These are phyloP conservation scores for Hygrophoropsis aurantiaca DNA, from an alignment of 768 basidiomycete genomes.

Conservation along the genomic window DNA sequence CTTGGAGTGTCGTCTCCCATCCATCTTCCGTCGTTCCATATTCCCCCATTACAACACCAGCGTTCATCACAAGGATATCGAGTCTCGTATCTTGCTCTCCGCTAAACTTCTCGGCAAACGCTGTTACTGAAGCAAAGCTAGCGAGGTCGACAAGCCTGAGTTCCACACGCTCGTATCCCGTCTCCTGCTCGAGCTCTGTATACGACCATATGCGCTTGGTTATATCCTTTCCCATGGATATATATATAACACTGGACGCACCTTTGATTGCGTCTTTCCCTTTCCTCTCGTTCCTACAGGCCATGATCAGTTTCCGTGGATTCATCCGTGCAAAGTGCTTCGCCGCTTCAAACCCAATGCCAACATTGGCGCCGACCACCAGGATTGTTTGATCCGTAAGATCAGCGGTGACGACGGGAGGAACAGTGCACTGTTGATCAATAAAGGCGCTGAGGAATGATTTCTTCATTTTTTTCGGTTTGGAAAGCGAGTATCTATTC, in stretches of 20 bases:
- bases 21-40: conserved; percentile 38
- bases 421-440: conserved; percentile 15
- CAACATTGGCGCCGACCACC: conserved; percentile 32
- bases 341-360: conserved; percentile 31
- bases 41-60: conserved; percentile 18
- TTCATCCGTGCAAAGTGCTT: conserved; percentile 32
- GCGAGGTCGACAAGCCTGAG: conserved; percentile 42
- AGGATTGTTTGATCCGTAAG: conserved; percentile 29
- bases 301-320: conserved; percentile 24
- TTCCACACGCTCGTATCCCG: conserved; percentile 33
- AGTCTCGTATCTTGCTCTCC: conserved; percentile 19
- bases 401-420: conserved; percentile 16
- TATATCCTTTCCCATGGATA: neutral
- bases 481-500: neutral
- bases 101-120: conserved; percentile 34
- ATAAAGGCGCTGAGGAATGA: neutral
- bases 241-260: conserved; percentile 2
- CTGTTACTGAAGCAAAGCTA: conserved; percentile 39
- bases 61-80: conserved; percentile 48
- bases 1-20: conserved; percentile 46
- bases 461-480: conserved; percentile 10
- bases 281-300: conserved; percentile 26
- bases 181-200: conserved; percentile 21
- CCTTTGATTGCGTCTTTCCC: conserved; percentile 20
- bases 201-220: no score